Conservation (phyloP, 2,329 filamentous ascomycete genomes). For the Juglanconis sp. region DNA sequence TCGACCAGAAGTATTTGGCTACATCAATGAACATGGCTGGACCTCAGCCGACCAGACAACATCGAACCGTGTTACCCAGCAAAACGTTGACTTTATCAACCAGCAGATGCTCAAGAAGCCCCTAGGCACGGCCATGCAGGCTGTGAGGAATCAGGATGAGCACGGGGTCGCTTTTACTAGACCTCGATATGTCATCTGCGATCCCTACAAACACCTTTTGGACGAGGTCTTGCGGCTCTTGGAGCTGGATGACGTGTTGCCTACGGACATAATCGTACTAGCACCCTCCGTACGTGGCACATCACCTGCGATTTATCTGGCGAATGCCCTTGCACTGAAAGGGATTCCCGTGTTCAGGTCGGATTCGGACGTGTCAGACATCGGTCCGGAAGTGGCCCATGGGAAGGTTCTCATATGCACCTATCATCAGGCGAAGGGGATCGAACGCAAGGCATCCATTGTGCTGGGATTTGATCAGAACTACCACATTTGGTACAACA, state of each 20-base stretch:
- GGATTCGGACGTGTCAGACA: constrained; percentile 16
- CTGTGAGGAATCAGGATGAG: constrained; percentile 4
- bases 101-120: constrained; percentile 18
- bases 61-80: constrained; percentile 12
- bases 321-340: constrained; percentile 8
- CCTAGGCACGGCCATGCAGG: constrained; percentile 9
- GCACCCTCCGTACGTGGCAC: constrained; percentile 12
- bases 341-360: constrained; percentile 15
- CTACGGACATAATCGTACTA: constrained; percentile 13
- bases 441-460: constrained; percentile 14
- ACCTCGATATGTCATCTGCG: constrained; percentile 15
- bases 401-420: constrained; percentile 17
- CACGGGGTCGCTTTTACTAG: background rate
- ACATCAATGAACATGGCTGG: constrained; percentile 12
- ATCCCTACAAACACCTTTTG: constrained; percentile 9
- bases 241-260: background rate
- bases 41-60: constrained; percentile 9
- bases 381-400: constrained; percentile 10
- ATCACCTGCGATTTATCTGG: constrained; percentile 5
- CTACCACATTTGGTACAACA: constrained; percentile 13
- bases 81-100: constrained; percentile 17
- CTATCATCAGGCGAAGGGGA: constrained; percentile 17
- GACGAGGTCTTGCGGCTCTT: constrained; percentile 8
- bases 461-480: constrained; percentile 13
- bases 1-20: constrained; percentile 12